Evolutionary conservation across 352 stramenopile species (phyloP).

Genomic region (Phytophthora crassamura): DNA sequence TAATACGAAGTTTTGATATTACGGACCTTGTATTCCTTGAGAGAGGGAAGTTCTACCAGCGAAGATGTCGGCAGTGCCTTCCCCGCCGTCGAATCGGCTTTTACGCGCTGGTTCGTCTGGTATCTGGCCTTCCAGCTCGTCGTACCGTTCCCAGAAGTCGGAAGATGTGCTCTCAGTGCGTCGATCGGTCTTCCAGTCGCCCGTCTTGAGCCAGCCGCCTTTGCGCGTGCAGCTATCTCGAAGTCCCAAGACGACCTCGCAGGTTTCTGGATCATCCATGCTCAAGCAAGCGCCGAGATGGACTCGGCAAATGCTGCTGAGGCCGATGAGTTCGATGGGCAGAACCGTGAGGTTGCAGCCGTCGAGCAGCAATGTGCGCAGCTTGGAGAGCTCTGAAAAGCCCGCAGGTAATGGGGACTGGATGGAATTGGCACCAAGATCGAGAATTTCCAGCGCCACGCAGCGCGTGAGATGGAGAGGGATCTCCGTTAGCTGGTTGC

Average conservation of each 20-base stretch:
- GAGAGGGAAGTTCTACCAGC: constrained; percentile 12
- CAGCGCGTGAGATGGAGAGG: constrained; percentile 53
- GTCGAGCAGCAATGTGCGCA: constrained; percentile 79
- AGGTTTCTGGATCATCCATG: constrained; percentile 76
- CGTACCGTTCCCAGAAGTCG: constrained; percentile 33
- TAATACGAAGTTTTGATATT: not conserved
- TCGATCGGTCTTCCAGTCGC: constrained; percentile 31
- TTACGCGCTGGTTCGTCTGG: constrained; percentile 32
- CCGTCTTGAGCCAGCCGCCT: constrained; percentile 70
- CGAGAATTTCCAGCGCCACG: constrained; percentile 68
- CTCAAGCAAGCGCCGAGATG: constrained; percentile 60
- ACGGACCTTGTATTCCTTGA: constrained; percentile 20
- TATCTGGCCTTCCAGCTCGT: constrained; percentile 30
- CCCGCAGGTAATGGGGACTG: constrained; percentile 45
- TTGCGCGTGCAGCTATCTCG: constrained; percentile 56
- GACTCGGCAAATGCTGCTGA: constrained; percentile 58
- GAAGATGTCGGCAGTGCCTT: constrained; percentile 27
- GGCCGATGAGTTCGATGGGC: constrained; percentile 68
- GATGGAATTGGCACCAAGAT: constrained; percentile 74
- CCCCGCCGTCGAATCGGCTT: constrained; percentile 23
- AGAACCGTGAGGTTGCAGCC: constrained; percentile 53
- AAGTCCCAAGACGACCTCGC: constrained; percentile 66
- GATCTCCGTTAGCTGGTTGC: constrained; percentile 63
- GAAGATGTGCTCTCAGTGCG: constrained; percentile 34
- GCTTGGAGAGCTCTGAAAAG: constrained; percentile 49